phyloP scores from a whole-genome alignment of 768 basidiomycete genomes.

The Suillus variegatus region DNA sequence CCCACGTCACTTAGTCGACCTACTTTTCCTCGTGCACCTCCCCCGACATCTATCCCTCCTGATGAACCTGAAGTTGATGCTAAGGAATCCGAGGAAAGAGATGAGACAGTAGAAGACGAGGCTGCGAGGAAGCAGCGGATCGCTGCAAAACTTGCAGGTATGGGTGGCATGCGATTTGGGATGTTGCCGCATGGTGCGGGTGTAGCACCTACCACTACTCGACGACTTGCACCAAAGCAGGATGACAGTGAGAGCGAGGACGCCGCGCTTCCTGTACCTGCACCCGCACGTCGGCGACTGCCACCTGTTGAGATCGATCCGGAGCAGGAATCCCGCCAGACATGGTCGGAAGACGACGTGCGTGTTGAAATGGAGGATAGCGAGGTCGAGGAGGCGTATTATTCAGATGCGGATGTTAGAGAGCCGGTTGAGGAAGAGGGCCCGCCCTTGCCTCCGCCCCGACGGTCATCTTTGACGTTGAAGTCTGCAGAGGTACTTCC shows the following conservation, averaged over 20 bases:
- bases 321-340: conserved; percentile 19
- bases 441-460: conserved; percentile 58
- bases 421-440: conserved; percentile 43
- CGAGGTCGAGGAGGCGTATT: conserved; percentile 65
- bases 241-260: conserved; percentile 35
- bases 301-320: conserved; percentile 15
- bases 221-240: conserved; percentile 18
- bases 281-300: conserved; percentile 33
- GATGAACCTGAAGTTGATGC: conserved; percentile 24
- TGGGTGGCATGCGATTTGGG: conserved; percentile 60
- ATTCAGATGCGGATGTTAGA: conserved; percentile 50
- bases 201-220: conserved; percentile 16
- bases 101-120: conserved; percentile 63
- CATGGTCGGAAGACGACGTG: conserved; percentile 61
- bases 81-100: conserved; percentile 27
- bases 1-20: conserved; percentile 38
- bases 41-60: conserved; percentile 33
- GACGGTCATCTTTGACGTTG: conserved; percentile 31
- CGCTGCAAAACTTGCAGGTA: conserved; percentile 51
- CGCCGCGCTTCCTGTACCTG: conserved; percentile 25
- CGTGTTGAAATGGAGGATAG: conserved; percentile 72
- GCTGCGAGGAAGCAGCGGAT: conserved; percentile 55
- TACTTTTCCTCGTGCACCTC: conserved; percentile 38
- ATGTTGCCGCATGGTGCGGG: conserved; percentile 43
- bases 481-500: conserved; percentile 37